Percentiles rank a stretch among this genome's conserved stretches.
Conservation (phyloP, 2,329 filamentous ascomycete genomes). For the Knufia petricola region DNA sequence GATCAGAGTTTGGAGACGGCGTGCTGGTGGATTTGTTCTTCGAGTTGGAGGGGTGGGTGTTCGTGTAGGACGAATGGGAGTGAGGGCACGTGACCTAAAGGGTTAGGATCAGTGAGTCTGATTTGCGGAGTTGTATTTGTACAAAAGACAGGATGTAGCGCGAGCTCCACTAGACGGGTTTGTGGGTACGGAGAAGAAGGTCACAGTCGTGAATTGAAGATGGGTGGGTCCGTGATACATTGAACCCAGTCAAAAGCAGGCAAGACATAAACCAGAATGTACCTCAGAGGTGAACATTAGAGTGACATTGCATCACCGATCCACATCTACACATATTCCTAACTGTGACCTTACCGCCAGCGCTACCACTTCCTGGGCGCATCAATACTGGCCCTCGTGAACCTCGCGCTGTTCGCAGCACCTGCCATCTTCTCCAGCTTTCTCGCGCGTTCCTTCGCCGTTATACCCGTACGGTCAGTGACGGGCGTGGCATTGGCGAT, state of each 20-base stretch:
- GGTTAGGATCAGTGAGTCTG: background rate
- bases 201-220: background rate
- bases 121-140: background rate
- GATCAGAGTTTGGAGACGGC: background rate
- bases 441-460: conserved; percentile 49
- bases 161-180: background rate
- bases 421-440: conserved; percentile 31
- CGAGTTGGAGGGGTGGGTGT: background rate
- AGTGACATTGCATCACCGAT: background rate
- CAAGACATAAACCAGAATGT: background rate
- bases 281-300: background rate
- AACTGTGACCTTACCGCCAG: conserved; percentile 10
- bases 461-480: conserved; percentile 72
- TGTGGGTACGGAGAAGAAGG: background rate
- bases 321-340: background rate
- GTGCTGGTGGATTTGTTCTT: background rate
- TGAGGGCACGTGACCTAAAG: background rate
- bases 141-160: background rate
- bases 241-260: background rate
- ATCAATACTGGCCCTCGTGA: conserved; percentile 39
- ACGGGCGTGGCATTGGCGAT: conserved; percentile 87
- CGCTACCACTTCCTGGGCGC: conserved; percentile 40
- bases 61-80: background rate
- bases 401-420: conserved; percentile 36
- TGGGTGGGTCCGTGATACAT: background rate